phyloP scores from a whole-genome alignment of 1,284 basidiomycete genomes.

The Trichosporon faecale region DNA sequence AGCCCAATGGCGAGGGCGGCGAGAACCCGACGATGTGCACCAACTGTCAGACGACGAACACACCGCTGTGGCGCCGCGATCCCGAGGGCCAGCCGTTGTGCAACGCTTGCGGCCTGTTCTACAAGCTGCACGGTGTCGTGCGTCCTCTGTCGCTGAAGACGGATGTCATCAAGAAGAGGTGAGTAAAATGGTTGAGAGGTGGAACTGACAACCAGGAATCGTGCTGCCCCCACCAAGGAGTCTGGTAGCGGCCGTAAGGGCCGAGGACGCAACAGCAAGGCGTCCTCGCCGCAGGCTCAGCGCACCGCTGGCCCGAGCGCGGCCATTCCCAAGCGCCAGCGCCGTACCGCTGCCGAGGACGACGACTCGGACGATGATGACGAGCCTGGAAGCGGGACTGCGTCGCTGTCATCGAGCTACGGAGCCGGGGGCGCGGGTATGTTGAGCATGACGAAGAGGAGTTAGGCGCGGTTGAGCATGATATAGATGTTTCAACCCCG shows the following conservation, averaged over 20 bases:
- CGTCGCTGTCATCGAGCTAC: background rate
- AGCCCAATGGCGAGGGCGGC: conserved; percentile 35
- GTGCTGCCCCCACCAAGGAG: conserved; percentile 23
- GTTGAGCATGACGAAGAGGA: conserved; percentile 5
- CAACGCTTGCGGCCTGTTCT: conserved; percentile 85
- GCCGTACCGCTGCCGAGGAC: conserved; percentile 11
- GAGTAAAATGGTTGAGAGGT: conserved; percentile 28
- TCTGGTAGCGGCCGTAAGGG: conserved; percentile 1
- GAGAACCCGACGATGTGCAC: conserved; percentile 81
- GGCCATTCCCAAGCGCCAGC: conserved; percentile 25
- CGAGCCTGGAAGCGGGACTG: background rate
- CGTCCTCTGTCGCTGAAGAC: conserved; percentile 91
- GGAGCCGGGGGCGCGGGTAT: background rate
- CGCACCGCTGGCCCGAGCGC: conserved; percentile 14
- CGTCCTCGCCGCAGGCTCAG: conserved; percentile 18
- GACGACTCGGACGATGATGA: conserved; percentile 5
- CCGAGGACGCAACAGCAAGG: conserved; percentile 21
- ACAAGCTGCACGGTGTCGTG: conserved; percentile 91
- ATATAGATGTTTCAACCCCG: background rate
- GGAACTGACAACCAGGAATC: conserved; percentile 22
- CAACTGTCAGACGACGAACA: conserved; percentile 93
- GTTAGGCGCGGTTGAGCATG: background rate
- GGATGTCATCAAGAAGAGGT: conserved; percentile 97
- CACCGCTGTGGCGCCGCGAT: conserved; percentile 90
- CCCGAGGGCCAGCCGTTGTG: conserved; percentile 92